Evolutionary conservation across 139 green algal genomes (phyloP).

Genomic region (Dunaliella primolecta): DNA sequence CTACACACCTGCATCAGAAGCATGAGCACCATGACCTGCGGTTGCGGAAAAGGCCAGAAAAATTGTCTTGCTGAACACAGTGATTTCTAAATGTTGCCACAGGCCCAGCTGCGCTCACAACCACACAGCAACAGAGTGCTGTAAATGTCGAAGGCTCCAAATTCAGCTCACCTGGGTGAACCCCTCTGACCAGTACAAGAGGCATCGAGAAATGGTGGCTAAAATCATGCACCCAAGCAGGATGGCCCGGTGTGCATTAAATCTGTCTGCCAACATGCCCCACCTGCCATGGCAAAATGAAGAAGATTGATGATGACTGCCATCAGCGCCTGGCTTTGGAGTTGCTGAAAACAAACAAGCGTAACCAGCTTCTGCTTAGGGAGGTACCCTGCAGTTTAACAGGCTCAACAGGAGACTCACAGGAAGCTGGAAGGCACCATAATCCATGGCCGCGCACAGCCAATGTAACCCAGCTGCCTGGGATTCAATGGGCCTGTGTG

Average conservation of each 20-base stretch:
- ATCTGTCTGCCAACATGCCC: not conserved
- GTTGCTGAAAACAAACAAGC: too few relatives aligned
- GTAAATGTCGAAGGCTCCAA: too few relatives aligned
- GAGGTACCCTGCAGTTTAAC: too few relatives aligned
- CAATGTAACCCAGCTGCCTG: conserved; percentile 4
- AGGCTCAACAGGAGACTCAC: too few relatives aligned
- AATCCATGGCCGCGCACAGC: not conserved
- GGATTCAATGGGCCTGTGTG: not conserved
- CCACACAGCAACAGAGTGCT: too few relatives aligned
- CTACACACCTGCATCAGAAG: not conserved
- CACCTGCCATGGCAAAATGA: not conserved
- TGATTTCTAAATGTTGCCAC: too few relatives aligned
- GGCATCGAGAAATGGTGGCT: not conserved
- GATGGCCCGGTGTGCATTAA: conserved; percentile 6
- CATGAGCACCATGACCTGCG: not conserved
- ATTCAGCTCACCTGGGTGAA: not conserved
- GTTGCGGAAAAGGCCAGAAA: too few relatives aligned
- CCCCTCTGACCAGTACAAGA: not conserved
- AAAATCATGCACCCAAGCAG: not conserved
- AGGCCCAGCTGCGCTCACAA: too few relatives aligned
- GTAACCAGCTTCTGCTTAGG: too few relatives aligned
- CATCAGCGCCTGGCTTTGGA: too few relatives aligned
- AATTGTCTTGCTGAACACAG: too few relatives aligned
- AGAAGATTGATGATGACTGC: not conserved
- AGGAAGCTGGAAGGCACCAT: not conserved